These are phyloP conservation scores for Candida tropicalis DNA, from an alignment of 1,139 yeast species.

Conservation along the genomic window DNA sequence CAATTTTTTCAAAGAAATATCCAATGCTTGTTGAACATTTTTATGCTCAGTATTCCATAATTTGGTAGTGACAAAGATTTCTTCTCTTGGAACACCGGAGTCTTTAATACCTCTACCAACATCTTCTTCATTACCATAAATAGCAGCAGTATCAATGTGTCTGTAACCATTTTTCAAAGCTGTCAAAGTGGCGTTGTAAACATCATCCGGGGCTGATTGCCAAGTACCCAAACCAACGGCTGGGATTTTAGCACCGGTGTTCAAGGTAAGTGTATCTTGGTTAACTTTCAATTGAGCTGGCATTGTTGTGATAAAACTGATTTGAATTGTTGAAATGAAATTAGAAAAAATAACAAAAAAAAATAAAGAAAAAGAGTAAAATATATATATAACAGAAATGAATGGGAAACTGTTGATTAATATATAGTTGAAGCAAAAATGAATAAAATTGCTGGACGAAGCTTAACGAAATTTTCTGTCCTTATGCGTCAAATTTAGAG, in stretches of 20 bases:
- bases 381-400: not conserved
- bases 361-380: not conserved
- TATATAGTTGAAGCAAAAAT: no score
- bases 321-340: not conserved
- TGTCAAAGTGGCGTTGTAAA: conserved; percentile 58
- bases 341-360: not conserved
- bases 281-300: conserved; percentile 17
- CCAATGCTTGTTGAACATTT: conserved; percentile 60
- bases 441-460: no score
- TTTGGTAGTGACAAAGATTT: conserved; percentile 79
- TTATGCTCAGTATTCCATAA: conserved; percentile 71
- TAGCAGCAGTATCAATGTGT: conserved; percentile 79
- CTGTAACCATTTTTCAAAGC: conserved; percentile 74
- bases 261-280: conserved; percentile 43
- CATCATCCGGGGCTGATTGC: conserved; percentile 61
- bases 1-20: conserved; percentile 63
- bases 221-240: conserved; percentile 81
- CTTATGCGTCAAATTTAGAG: no score
- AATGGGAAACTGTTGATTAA: no score
- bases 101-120: conserved; percentile 70
- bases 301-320: conserved; percentile 6
- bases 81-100: conserved; percentile 68
- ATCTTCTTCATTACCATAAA: conserved; percentile 64
- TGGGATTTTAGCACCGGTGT: conserved; percentile 68
- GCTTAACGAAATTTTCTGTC: no score